Percentiles rank a stretch among this genome's conserved stretches.
phyloP scores from a whole-genome alignment of 176 grass and related monocot genomes.

The Eleusine indica region DNA sequence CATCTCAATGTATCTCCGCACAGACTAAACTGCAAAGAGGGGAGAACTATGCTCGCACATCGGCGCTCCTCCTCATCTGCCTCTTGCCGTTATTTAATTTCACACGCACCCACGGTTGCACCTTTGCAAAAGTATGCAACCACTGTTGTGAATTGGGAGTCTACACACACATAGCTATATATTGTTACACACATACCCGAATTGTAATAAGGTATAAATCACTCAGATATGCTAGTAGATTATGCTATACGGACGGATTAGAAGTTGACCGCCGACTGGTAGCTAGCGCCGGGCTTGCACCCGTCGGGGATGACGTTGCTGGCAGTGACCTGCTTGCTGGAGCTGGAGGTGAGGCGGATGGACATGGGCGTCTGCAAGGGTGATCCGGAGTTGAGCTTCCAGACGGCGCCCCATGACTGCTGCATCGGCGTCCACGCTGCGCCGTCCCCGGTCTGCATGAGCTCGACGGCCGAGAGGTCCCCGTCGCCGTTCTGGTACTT shows the following conservation, averaged over 20 bases:
- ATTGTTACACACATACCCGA: not conserved
- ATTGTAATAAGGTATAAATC: not conserved
- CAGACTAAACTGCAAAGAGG: not conserved
- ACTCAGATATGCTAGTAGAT: not conserved
- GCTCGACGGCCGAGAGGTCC: slow-evolving; percentile 51
- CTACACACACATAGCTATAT: not conserved
- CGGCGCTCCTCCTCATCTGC: slow-evolving; percentile 7
- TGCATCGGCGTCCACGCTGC: slow-evolving; percentile 47
- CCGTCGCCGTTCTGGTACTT: slow-evolving; percentile 59
- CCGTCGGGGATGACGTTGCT: slow-evolving; percentile 53
- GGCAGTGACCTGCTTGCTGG: slow-evolving; percentile 50
- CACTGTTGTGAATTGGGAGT: not conserved
- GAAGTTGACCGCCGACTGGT: slow-evolving; percentile 59
- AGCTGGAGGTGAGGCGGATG: slow-evolving; percentile 57
- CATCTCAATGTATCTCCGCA: not conserved
- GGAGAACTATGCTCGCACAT: not conserved
- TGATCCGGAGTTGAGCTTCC: slow-evolving; percentile 54
- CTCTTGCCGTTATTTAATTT: slow-evolving; percentile 27
- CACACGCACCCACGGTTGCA: not conserved
- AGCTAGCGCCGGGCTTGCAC: slow-evolving; percentile 52
- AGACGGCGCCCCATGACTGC: slow-evolving; percentile 64
- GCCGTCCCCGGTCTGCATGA: slow-evolving; percentile 40
- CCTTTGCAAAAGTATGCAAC: not conserved
- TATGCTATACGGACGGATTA: not conserved
- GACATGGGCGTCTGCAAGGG: slow-evolving; percentile 56